Base-by-base conservation (phyloP, 2,329 filamentous ascomycete genomes). In the Didymella sp. region DNA sequence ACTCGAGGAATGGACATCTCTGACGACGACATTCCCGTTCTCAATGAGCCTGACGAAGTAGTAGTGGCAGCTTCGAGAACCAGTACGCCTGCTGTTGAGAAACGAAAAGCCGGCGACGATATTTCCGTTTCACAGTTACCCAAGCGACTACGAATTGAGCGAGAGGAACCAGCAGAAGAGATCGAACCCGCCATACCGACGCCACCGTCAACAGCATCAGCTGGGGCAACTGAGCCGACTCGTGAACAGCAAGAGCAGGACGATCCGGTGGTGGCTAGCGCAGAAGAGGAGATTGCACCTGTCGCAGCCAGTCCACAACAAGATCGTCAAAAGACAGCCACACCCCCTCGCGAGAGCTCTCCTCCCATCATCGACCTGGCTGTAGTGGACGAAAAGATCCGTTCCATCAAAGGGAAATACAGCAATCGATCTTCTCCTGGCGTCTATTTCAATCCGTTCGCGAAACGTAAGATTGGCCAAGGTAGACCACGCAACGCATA, bases 401-500 rank as follows among this genome's bases (percentile, higher is more conserved):
- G 21, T n/a, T n/a, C 40, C 21, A 61, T 73, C 15, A 65, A 73
- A 30, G 61, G 64, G 6, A 64, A 68, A 9, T 70, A 77, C n/a
- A 57, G 69, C 24, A 61, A 63, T n/a, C 70, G 70, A 25, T 48
- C 63, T 8, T 59, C 63, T 4, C 72, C 77, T 31, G 79, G 79
- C 0, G 50, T 81, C 0, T 80, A 80, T 57, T 67, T 81, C 49
- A 77, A 82, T 55, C 78, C 79, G n/a, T 77, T 76, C 22, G 77
- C 77, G 15, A 78, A 76, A n/a, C 67, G 54, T 42, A 73, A 63
- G 56, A 65, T 64, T 58, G 62, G 37, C 22, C 67, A 70, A 37
- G 80, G 80, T 22, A 73, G 79, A 25, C 79, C 79, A 8, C 70
- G 69, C 15, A 80, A 78, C 52, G 75, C 77, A 8, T 67, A 77